These are phyloP conservation scores for Fusarium globosum DNA, from an alignment of 2,329 filamentous ascomycete species.

Conservation along the genomic window DNA sequence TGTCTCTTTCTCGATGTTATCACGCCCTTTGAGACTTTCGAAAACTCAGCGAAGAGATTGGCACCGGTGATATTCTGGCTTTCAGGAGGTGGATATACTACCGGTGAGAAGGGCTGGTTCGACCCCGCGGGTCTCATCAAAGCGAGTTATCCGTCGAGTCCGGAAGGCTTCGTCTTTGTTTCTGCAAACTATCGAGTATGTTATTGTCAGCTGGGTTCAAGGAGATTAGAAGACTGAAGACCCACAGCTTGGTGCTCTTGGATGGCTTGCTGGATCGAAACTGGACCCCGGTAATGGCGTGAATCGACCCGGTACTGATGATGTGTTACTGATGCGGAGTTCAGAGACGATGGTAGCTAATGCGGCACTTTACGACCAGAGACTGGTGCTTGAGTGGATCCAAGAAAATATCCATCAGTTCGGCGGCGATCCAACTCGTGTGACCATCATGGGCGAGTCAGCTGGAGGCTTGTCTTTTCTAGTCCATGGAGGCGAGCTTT, in stretches of 20 bases:
- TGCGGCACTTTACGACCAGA: background rate
- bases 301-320: rapidly evolving
- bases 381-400: background rate
- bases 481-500: background rate
- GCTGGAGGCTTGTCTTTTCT: background rate
- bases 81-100: background rate
- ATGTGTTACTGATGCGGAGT: background rate
- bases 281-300: background rate
- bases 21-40: background rate
- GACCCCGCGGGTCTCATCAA: background rate
- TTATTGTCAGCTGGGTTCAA: rapidly evolving
- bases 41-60: background rate
- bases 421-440: background rate
- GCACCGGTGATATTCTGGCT: background rate
- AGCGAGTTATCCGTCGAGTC: background rate
- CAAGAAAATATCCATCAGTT: background rate
- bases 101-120: background rate
- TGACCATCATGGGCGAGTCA: background rate
- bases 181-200: background rate
- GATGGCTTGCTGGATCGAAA: background rate
- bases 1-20: background rate
- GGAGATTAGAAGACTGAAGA: rapidly evolving
- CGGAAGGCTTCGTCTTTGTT: background rate
- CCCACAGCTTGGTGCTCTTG: background rate
- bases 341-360: background rate